Conservation (phyloP, 139 green algal species). For the Choricystis sp. region DNA sequence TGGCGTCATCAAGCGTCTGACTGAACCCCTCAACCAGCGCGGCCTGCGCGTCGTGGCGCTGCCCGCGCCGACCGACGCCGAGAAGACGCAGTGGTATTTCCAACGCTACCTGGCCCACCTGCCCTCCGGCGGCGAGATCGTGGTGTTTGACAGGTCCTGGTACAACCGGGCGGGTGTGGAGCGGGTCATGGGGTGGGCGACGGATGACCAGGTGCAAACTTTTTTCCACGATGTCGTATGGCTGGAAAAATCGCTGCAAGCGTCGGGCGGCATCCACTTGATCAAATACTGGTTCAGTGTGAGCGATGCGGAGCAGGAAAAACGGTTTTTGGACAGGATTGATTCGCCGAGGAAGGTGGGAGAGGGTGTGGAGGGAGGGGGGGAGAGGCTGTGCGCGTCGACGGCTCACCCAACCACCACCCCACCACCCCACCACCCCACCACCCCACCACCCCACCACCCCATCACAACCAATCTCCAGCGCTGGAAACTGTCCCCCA, state of each 20-base stretch:
- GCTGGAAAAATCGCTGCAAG: not conserved
- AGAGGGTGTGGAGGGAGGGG: too few species aligned
- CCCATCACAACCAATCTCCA: too few species aligned
- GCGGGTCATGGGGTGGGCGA: conserved; percentile 23
- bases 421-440: too few species aligned
- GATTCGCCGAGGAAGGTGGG: conserved; percentile 11
- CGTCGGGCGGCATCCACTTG: conserved; percentile 2
- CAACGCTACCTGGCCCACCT: conserved; percentile 20
- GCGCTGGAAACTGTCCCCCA: conserved; percentile 20
- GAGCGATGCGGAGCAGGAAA: conserved; percentile 18
- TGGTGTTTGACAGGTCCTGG: conserved; percentile 23
- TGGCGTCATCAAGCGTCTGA: conserved; percentile 22
- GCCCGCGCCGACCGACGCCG: conserved; percentile 6
- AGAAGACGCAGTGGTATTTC: conserved; percentile 28
- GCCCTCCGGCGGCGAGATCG: conserved; percentile 20
- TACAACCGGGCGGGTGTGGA: conserved; percentile 26
- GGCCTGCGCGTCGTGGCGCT: conserved; percentile 16
- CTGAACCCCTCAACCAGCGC: conserved; percentile 17
- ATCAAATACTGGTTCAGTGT: conserved; percentile 27
- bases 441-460: too few species aligned
- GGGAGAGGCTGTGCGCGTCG: too few species aligned
- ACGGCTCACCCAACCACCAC: too few species aligned
- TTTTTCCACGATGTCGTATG: not conserved
- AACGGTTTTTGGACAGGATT: conserved; percentile 14
- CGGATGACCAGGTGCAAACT: conserved; percentile 7